Evolutionary conservation across 192 early-diverging fungal genomes (phyloP).

Genomic region (Entomortierella parvispora): DNA sequence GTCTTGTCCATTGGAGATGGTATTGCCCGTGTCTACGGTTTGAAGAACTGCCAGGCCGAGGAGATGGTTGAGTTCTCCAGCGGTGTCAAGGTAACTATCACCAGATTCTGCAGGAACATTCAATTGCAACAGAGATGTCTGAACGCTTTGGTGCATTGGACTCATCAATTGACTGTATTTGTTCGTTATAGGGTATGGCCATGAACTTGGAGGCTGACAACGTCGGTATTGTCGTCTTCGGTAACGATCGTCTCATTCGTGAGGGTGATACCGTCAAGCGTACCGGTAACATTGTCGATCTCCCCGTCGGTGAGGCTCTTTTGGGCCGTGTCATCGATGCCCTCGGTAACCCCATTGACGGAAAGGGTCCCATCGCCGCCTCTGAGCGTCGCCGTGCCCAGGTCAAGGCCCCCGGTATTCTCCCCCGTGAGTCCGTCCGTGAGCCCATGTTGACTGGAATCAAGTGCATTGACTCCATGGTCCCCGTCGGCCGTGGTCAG

Average conservation of each 20-base stretch:
- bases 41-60: conserved; percentile 98
- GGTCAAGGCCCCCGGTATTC: conserved; percentile 99
- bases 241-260: conserved; percentile 99
- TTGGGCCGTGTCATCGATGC: conserved; percentile 99
- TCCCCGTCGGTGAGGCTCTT: conserved; percentile 93
- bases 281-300: conserved; percentile 98
- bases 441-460: conserved; percentile 99
- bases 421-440: conserved; percentile 98
- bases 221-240: conserved; percentile 99
- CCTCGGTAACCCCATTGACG: conserved; percentile 99
- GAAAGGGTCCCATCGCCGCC: conserved; percentile 96
- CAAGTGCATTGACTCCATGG: conserved; percentile 99
- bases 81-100: conserved; percentile 95
- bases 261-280: conserved; percentile 99
- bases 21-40: conserved; percentile 99
- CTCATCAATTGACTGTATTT: not conserved
- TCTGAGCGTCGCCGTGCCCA: conserved; percentile 91
- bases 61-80: conserved; percentile 99
- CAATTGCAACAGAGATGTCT: not conserved
- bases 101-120: not conserved
- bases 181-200: conserved; percentile 92
- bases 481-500: conserved; percentile 99
- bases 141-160: not conserved
- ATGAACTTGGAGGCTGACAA: conserved; percentile 99
- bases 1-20: conserved; percentile 99